These are phyloP conservation scores for Skeletonema tropicum DNA, from an alignment of 108 stramenopile genomes.

Conservation along the genomic window DNA sequence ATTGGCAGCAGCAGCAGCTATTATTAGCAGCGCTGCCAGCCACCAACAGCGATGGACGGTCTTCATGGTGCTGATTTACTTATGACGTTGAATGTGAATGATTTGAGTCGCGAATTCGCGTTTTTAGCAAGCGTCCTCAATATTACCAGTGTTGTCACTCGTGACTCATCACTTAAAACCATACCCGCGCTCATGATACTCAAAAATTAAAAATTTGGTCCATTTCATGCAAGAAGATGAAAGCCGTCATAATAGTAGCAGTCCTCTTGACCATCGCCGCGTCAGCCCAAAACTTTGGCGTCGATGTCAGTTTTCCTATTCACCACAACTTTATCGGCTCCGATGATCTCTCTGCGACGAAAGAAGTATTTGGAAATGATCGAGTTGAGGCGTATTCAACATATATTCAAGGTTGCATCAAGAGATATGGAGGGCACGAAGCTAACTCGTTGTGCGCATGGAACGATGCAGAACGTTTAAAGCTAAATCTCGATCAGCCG, in stretches of 20 bases:
- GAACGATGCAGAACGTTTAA: slow-evolving; percentile 35
- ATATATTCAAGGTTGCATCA: slow-evolving; percentile 36
- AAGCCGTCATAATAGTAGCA: too few relatives aligned
- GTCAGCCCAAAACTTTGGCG: slow-evolving; percentile 28
- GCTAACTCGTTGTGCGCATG: slow-evolving; percentile 16
- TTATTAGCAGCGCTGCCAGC: not conserved
- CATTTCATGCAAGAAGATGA: too few relatives aligned
- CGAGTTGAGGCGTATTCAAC: slow-evolving; percentile 19
- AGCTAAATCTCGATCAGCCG: slow-evolving; percentile 27
- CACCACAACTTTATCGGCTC: slow-evolving; percentile 28
- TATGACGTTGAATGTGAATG: too few relatives aligned
- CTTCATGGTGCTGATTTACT: too few relatives aligned
- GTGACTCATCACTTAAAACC: too few relatives aligned
- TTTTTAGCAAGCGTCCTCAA: too few relatives aligned
- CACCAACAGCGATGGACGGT: not conserved
- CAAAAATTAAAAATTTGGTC: too few relatives aligned
- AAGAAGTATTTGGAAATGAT: slow-evolving; percentile 12
- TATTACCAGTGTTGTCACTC: too few relatives aligned
- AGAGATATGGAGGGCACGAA: slow-evolving; percentile 8
- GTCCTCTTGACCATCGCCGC: not conserved
- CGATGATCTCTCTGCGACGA: slow-evolving; percentile 2
- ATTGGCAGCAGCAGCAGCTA: not conserved
- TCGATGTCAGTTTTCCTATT: slow-evolving; percentile 46
- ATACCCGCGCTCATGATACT: too few relatives aligned
- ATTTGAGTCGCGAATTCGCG: too few relatives aligned